Evolutionary conservation across 2,329 filamentous ascomycete genomes (phyloP).

Genomic region (Westerdykella ornata): DNA sequence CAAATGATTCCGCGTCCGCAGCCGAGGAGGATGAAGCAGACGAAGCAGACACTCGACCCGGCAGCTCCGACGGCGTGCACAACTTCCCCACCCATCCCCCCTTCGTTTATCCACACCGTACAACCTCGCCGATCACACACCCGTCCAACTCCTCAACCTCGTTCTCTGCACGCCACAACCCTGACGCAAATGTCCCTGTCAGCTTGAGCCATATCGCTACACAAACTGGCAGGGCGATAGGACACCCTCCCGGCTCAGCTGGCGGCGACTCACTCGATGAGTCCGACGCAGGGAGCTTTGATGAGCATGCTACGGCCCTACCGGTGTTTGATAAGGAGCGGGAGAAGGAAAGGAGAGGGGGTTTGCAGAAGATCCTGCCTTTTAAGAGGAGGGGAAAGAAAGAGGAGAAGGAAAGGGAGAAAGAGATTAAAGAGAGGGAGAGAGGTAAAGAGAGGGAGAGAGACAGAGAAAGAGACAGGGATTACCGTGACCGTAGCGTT

Average conservation of each 20-base stretch:
- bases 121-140: conserved; percentile 6
- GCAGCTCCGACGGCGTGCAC: conserved; percentile 32
- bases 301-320: conserved; percentile 35
- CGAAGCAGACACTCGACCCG: conserved; percentile 32
- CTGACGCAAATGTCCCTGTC: conserved; percentile 9
- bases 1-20: conserved; percentile 22
- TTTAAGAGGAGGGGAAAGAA: conserved; percentile 31
- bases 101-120: not conserved
- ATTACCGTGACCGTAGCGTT: conserved; percentile 13
- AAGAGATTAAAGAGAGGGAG: conserved; percentile 29
- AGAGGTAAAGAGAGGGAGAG: conserved; percentile 19
- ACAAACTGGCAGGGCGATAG: too few relatives aligned
- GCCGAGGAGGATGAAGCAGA: conserved; percentile 3
- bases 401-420: conserved; percentile 28
- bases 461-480: conserved; percentile 9
- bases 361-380: conserved; percentile 35
- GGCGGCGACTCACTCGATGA: conserved; percentile 25
- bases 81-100: conserved; percentile 26
- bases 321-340: conserved; percentile 30
- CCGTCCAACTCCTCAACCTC: conserved; percentile 18
- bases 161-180: conserved; percentile 19
- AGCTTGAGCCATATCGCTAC: conserved; percentile 18
- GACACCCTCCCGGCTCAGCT: conserved; percentile 1
- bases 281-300: conserved; percentile 32
- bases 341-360: conserved; percentile 34